Conservation (phyloP, 108 stramenopile species). For the Fragilariopsis cylindrus region DNA sequence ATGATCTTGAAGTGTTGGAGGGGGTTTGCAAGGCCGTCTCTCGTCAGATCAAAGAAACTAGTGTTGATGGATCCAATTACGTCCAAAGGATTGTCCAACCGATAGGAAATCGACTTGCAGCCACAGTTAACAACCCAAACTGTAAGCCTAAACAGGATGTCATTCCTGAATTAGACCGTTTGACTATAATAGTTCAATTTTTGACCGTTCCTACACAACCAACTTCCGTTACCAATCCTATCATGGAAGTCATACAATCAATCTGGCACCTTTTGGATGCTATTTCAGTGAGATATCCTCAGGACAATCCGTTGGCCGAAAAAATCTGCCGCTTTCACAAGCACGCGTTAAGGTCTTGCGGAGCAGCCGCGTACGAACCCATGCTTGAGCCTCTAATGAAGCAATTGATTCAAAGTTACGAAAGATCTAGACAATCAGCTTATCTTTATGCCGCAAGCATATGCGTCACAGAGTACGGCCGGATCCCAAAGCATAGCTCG, state of each 20-base stretch:
- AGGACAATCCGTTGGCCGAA: conserved; percentile 74
- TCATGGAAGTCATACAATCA: conserved; percentile 76
- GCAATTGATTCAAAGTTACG: conserved; percentile 72
- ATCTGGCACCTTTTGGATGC: conserved; percentile 84
- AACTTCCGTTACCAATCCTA: conserved; percentile 39
- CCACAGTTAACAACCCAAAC: conserved; percentile 34
- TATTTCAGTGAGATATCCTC: conserved; percentile 62
- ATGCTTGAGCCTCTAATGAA: conserved; percentile 76
- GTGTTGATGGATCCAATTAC: conserved; percentile 33
- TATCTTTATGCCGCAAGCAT: conserved; percentile 91
- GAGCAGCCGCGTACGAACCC: conserved; percentile 73
- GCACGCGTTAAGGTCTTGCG: conserved; percentile 84
- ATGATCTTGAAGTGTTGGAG: conserved; percentile 90
- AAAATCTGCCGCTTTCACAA: conserved; percentile 95
- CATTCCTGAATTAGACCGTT: conserved; percentile 79
- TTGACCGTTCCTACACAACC: conserved; percentile 22
- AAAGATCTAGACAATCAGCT: conserved; percentile 68
- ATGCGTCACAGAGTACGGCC: conserved; percentile 85
- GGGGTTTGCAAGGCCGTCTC: conserved; percentile 85
- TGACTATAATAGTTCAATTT: conserved; percentile 73
- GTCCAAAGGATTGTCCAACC: conserved; percentile 78
- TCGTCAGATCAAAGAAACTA: conserved; percentile 44
- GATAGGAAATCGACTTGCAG: conserved; percentile 65
- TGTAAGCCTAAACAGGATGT: conserved; percentile 47
- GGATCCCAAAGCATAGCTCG: conserved; percentile 41